phyloP scores from a whole-genome alignment of 371 early-diverging fungal genomes.

The Zancudomyces culisetae region DNA sequence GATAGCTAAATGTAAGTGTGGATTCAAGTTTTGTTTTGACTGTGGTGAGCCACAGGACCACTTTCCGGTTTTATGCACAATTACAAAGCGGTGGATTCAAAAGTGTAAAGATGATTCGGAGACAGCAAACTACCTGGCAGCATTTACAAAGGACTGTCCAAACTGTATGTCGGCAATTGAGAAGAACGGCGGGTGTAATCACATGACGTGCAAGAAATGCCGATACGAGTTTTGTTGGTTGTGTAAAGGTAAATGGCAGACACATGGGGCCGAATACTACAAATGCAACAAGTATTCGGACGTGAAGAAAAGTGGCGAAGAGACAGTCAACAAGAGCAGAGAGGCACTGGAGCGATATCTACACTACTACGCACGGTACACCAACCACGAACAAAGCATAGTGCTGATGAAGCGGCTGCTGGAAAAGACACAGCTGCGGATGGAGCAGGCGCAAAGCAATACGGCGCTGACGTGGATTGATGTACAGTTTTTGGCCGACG shows the following conservation, averaged over 20 bases:
- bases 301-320: conserved; percentile 72
- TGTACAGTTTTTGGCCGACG: conserved; percentile 86
- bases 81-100: conserved; percentile 76
- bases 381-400: conserved; percentile 90
- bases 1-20: conserved; percentile 66
- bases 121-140: conserved; percentile 91
- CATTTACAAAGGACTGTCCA: conserved; percentile 91
- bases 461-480: conserved; percentile 90
- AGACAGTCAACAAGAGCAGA: conserved; percentile 66
- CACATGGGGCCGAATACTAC: conserved; percentile 86
- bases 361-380: conserved; percentile 92
- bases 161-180: conserved; percentile 88
- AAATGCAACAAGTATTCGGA: conserved; percentile 87
- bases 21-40: conserved; percentile 79
- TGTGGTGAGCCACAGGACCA: conserved; percentile 81
- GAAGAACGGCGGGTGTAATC: conserved; percentile 93
- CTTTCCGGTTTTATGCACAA: conserved; percentile 71
- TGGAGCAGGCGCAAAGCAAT: conserved; percentile 81
- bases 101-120: conserved; percentile 95
- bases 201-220: conserved; percentile 82
- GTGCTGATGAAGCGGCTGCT: conserved; percentile 73
- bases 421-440: conserved; percentile 74
- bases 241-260: conserved; percentile 74
- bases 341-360: conserved; percentile 81
- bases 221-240: conserved; percentile 79